A percentile compares a stretch with the other conserved stretches of the same genome.
Conservation (phyloP, 164 flowering plant species). For the Aristolochia californica region DNA sequence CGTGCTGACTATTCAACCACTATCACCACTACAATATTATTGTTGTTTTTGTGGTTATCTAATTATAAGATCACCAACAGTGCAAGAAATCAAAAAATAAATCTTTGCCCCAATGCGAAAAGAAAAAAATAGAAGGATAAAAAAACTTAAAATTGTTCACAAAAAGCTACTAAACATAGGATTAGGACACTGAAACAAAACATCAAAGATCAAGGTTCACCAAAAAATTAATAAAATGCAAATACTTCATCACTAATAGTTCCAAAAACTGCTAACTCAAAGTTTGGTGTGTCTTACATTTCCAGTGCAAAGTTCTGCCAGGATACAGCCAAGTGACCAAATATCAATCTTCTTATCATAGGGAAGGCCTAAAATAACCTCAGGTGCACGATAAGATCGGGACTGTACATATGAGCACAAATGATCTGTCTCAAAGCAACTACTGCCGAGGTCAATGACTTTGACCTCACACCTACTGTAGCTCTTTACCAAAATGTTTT, state of each 20-base stretch:
- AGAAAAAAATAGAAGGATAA: no score
- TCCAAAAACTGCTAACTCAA: background rate
- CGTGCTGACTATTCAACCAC: no score
- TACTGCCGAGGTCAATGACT: constrained; percentile 98
- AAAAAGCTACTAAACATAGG: no score
- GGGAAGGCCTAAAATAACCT: constrained; percentile 89
- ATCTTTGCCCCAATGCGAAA: no score
- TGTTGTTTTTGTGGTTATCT: no score
- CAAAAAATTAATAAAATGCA: background rate
- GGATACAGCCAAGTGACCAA: constrained; percentile 99
- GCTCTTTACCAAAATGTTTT: constrained; percentile 95
- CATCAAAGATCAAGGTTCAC: no score
- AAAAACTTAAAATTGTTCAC: no score
- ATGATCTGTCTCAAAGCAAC: constrained; percentile 98
- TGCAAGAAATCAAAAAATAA: no score
- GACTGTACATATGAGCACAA: constrained; percentile 99
- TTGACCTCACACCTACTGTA: constrained; percentile 98
- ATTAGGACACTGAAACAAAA: no score
- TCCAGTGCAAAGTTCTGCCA: constrained; percentile 98
- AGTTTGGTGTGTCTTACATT: constrained; percentile 50
- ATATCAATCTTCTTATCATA: constrained; percentile 95
- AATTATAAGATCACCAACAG: no score
- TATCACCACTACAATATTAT: no score
- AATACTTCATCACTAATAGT: background rate
- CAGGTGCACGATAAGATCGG: constrained; percentile 99